A percentile compares a stretch with the other conserved stretches of the same genome.
phyloP scores from a whole-genome alignment of 1,284 basidiomycete species.

The Ganoderma multipileum region DNA sequence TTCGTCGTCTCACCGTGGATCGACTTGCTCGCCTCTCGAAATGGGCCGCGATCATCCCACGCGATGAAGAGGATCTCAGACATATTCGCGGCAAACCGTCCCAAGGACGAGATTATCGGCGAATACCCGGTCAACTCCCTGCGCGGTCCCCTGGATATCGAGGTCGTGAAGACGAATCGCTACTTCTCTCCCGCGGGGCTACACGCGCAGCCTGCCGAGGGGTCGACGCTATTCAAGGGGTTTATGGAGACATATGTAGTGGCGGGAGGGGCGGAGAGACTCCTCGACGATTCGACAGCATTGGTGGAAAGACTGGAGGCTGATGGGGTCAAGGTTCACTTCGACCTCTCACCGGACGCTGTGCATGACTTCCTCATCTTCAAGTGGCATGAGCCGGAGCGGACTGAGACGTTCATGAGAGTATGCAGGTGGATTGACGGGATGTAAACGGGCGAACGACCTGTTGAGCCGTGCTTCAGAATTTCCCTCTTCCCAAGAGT shows the following conservation, averaged over 20 bases:
- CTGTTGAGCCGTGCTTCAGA: neutral
- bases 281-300: slow-evolving; percentile 34
- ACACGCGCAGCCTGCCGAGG: slow-evolving; percentile 13
- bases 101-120: slow-evolving; percentile 10
- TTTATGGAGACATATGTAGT: slow-evolving; percentile 36
- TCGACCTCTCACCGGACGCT: slow-evolving; percentile 25
- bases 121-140: slow-evolving; percentile 20
- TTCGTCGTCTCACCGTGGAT: slow-evolving; percentile 65
- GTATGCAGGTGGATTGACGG: slow-evolving; percentile 23
- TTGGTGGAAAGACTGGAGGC: slow-evolving; percentile 29
- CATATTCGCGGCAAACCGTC: slow-evolving; percentile 21
- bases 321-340: slow-evolving; percentile 26
- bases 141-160: slow-evolving; percentile 22
- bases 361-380: slow-evolving; percentile 30
- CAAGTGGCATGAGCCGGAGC: slow-evolving; percentile 32
- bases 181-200: slow-evolving; percentile 32
- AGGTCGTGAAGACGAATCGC: slow-evolving; percentile 21
- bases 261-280: slow-evolving; percentile 33
- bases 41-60: slow-evolving; percentile 38
- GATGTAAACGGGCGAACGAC: neutral
- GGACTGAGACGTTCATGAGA: slow-evolving; percentile 21
- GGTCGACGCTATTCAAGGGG: slow-evolving; percentile 28
- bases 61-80: slow-evolving; percentile 20
- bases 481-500: neutral
- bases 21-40: slow-evolving; percentile 53